Percentiles rank a stretch among this genome's conserved stretches.
Evolutionary conservation across 768 basidiomycete species (phyloP).

Genomic region (Xerocomus spinulosus): DNA sequence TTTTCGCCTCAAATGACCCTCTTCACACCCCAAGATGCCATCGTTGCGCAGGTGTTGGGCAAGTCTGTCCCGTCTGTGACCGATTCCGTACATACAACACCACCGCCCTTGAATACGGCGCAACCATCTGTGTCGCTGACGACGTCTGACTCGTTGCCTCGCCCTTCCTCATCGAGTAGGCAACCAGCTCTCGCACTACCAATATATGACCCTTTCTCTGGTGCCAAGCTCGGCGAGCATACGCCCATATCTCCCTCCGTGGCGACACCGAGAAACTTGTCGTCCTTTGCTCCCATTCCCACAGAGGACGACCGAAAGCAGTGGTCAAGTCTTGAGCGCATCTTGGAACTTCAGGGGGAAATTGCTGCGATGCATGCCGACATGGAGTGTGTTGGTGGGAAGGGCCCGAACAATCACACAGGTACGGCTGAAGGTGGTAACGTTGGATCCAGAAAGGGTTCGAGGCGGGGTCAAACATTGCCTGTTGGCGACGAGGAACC

Average conservation of each 20-base stretch:
- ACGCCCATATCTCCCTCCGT: conserved; percentile 7
- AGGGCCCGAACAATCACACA: conserved; percentile 6
- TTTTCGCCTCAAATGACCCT: conserved; percentile 2
- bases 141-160: conserved; percentile 14
- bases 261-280: conserved; percentile 4
- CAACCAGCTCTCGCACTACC: conserved; percentile 9
- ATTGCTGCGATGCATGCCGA: conserved; percentile 69
- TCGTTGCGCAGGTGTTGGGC: conserved; percentile 44
- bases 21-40: conserved; percentile 58
- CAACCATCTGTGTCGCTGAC: conserved; percentile 12
- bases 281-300: conserved; percentile 5
- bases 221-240: conserved; percentile 22
- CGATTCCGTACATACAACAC: not conserved
- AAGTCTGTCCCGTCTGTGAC: conserved; percentile 4
- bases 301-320: conserved; percentile 42
- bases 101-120: conserved; percentile 1
- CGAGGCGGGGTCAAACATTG: conserved; percentile 34
- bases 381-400: conserved; percentile 56
- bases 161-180: not conserved
- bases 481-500: conserved; percentile 27
- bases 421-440: conserved; percentile 13
- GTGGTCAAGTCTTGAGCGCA: conserved; percentile 64
- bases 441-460: conserved; percentile 16
- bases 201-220: conserved; percentile 34
- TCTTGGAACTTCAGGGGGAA: conserved; percentile 69